Evolutionary conservation across 768 basidiomycete species (phyloP), one percentile per base, ranked within the genome.

Genomic region (Clitopilus hobsonii): DNA sequence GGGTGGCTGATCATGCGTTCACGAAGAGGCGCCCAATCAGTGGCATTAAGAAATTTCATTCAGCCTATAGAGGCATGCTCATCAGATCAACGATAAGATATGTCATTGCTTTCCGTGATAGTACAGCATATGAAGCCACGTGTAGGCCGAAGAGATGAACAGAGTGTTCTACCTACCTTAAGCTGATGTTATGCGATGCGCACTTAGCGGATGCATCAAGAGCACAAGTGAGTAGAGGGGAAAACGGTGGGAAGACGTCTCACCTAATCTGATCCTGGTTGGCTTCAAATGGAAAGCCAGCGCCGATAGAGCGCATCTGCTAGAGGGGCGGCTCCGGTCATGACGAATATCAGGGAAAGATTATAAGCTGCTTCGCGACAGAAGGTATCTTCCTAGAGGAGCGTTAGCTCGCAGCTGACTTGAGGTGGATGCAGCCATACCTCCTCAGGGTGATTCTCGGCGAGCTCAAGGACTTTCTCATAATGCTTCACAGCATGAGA

Each of bases 341-440:
- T 80, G 6, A 88, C 82, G 69, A 86, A 94, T 25, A 96, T 87
- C 45, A 91, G 71, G 16, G 89, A 86, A 23, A 98, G 75, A 61
- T 97, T 97, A 69, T 94, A 93, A 0, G 92, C 93, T 6, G 94
- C 84, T 64, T 95, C 92, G 52, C 77, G 76, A 1, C 85, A 83
- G 32, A 92, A 72, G 3, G 68, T 60, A 51, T 79, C 75, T 74
- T 88, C 67, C 66, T 70, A 51, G 52, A 58, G n/a, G 6, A 22
- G 18, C 26, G 6, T 51, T 16, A 25, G 24, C 62, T 32, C 55
- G 38, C 48, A 18, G 11, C 48, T 5, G 14, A 18, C 36, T 11
- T 26, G 28, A 18, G 50, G 38, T 27, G 29, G 52, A 22, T 27
- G 52, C 50, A 25, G 36, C 69, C 73, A 61, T 68, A 76, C 74